Percentiles rank a stretch among this genome's conserved stretches.
Conservation (phyloP, 2,329 filamentous ascomycete genomes). For the Alternaria triticimaculans region DNA sequence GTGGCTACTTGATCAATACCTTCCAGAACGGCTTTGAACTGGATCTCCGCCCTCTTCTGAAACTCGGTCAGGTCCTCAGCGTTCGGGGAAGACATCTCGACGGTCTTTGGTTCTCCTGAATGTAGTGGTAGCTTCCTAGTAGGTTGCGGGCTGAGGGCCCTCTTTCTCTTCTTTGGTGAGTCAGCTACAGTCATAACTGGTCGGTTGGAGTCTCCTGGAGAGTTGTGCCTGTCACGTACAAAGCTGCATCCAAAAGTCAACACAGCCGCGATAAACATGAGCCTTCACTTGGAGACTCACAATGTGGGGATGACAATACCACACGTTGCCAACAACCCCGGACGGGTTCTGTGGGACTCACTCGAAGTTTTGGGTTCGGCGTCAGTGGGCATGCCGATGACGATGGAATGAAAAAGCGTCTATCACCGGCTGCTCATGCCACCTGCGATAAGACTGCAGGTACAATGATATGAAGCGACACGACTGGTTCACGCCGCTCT, state of each 20-base stretch:
- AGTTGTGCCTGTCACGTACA: constrained; percentile 40
- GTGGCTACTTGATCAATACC: background rate
- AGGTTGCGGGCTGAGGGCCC: constrained; percentile 28
- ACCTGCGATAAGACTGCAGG: constrained; percentile 7
- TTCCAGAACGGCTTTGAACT: background rate
- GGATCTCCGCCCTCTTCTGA: background rate
- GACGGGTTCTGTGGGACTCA: constrained; percentile 30
- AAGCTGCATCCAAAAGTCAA: constrained; percentile 26
- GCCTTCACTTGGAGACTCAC: constrained; percentile 23
- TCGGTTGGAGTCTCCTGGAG: constrained; percentile 30
- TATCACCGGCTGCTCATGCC: constrained; percentile 35
- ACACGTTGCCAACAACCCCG: constrained; percentile 39
- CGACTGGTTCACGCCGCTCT: background rate
- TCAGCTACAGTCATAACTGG: constrained; percentile 39
- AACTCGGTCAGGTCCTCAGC: background rate
- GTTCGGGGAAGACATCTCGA: constrained; percentile 2
- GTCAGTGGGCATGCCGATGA: constrained; percentile 43
- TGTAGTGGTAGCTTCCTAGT: constrained; percentile 20
- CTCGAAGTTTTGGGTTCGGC: constrained; percentile 32
- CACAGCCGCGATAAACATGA: background rate
- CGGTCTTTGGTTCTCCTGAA: constrained; percentile 10
- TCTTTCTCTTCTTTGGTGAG: constrained; percentile 45
- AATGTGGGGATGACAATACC: constrained; percentile 33
- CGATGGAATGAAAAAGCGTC: constrained; percentile 15
- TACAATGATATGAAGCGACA: background rate